phyloP scores from a whole-genome alignment of 352 stramenopile species.

The Globisporangium splendens region DNA sequence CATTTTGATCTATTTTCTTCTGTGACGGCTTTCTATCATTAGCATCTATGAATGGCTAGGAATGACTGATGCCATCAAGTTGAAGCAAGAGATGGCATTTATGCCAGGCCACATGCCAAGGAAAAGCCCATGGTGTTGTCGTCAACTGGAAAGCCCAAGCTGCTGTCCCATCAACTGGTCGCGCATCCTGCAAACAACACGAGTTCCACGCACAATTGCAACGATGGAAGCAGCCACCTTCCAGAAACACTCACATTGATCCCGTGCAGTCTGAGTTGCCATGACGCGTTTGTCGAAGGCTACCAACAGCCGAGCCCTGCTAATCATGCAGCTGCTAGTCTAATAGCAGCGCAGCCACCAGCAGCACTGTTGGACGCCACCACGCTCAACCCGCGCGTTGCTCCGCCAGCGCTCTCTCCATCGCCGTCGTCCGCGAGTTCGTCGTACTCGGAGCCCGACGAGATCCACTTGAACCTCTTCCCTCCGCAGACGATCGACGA shows the following conservation, averaged over 20 bases:
- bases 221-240: neutral
- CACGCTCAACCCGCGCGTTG: neutral
- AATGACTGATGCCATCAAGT: too few relatives aligned
- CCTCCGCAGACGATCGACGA: too few relatives aligned
- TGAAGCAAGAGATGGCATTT: too few relatives aligned
- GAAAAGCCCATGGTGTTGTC: neutral
- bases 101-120: neutral
- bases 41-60: too few relatives aligned
- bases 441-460: conserved; percentile 8
- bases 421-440: conserved; percentile 13
- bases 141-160: conserved; percentile 2
- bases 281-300: conserved; percentile 30
- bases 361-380: neutral
- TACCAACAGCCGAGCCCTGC: conserved; percentile 17
- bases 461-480: conserved; percentile 4
- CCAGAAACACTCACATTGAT: neutral
- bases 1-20: neutral
- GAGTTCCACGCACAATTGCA: neutral
- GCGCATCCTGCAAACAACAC: neutral
- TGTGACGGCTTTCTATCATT: too few relatives aligned
- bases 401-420: conserved; percentile 10
- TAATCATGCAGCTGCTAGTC: neutral
- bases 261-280: conserved; percentile 26
- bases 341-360: neutral
- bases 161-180: conserved; percentile 27